A percentile compares a stretch with the other conserved stretches of the same genome.
Evolutionary conservation across 768 basidiomycete species (phyloP).

Genomic region (Tephrocybe sp.): DNA sequence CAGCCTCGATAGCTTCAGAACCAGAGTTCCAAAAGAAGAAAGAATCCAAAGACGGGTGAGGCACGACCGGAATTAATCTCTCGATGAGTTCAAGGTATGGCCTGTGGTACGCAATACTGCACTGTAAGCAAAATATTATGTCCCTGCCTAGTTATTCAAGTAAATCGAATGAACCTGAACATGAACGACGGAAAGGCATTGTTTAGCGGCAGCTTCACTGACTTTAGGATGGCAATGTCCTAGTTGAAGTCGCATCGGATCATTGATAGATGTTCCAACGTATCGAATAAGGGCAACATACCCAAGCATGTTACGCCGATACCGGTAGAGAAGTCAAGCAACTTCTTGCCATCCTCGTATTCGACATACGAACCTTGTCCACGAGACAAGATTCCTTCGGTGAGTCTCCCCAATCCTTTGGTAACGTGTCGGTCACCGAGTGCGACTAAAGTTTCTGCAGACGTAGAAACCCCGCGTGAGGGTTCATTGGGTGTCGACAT

Average conservation of each 20-base stretch:
- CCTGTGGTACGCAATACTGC: slow-evolving; percentile 83
- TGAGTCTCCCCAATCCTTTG: slow-evolving; percentile 43
- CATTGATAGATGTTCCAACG: too few species aligned
- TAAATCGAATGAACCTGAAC: slow-evolving; percentile 51
- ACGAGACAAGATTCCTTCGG: slow-evolving; percentile 58
- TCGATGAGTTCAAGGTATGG: slow-evolving; percentile 88
- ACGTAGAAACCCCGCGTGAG: slow-evolving; percentile 8
- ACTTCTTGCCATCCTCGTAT: slow-evolving; percentile 66
- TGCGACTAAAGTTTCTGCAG: slow-evolving; percentile 24
- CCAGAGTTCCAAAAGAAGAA: slow-evolving; percentile 99
- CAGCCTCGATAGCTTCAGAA: slow-evolving; percentile 87
- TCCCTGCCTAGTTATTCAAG: neutral
- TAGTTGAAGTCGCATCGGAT: slow-evolving; percentile 23
- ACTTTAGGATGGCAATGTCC: slow-evolving; percentile 88
- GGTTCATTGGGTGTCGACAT: slow-evolving; percentile 6
- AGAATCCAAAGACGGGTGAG: slow-evolving; percentile 83
- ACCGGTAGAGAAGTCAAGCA: slow-evolving; percentile 86
- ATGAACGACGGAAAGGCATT: slow-evolving; percentile 79
- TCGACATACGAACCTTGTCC: slow-evolving; percentile 73
- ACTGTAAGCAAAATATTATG: slow-evolving; percentile 39
- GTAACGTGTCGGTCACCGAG: slow-evolving; percentile 46
- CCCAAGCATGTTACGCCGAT: slow-evolving; percentile 87
- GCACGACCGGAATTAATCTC: slow-evolving; percentile 84
- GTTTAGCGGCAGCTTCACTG: slow-evolving; percentile 84
- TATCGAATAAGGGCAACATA: too few species aligned